Base-by-base conservation (phyloP, 768 basidiomycete species). In the Lactarius pseudohatsudake region DNA sequence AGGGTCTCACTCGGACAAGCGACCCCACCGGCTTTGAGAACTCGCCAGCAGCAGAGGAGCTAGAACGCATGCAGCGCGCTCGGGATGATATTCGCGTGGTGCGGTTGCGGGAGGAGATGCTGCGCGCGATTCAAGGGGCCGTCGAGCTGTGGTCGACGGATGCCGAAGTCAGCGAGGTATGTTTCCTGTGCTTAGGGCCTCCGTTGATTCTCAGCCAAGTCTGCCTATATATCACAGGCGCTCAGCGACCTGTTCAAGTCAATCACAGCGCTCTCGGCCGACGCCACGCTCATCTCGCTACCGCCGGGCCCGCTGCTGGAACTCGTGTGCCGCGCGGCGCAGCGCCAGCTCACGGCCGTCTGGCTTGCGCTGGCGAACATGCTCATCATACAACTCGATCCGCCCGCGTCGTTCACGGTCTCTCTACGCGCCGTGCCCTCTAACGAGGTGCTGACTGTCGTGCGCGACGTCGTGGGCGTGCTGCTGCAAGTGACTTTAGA, bases 291-390 rank as follows among this genome's bases (percentile, higher is more conserved):
- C 18, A 80, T 97, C 10, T 90, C 93, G 0, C 81, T 97, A 0
- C 86, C 92, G 2, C 84, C 94, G 9, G 87, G 85, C 7, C 94
- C 94, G 1, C 79, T 98, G 4, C 79, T 94, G n/a, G 88, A 87
- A 71, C 77, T 92, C 41, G 86, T 93, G 30, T 92, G 91, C 66
- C 73, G 85, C 30, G 91, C 92, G 0, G 81, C 85, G 2, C 86
- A 88, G 70, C 80, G 87, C 32, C 87, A 89, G 70, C 77, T 92
- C 18, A 93, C 88, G 2, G 90, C 87, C 1, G 84, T 91, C 1
- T 98, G 94, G 96, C 81, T 97, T 4, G 85, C 89, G 13, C 80
- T 97, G 0, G 89, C 92, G 1, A 84, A 86, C 20, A 92, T 93
- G 70, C 81, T 97, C 30, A 82, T 91, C 65, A 84, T 87, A 18